Evolutionary conservation across 768 basidiomycete genomes (phyloP), one percentile per base, ranked within the genome.

Genomic region (Pulveroboletus sp.): DNA sequence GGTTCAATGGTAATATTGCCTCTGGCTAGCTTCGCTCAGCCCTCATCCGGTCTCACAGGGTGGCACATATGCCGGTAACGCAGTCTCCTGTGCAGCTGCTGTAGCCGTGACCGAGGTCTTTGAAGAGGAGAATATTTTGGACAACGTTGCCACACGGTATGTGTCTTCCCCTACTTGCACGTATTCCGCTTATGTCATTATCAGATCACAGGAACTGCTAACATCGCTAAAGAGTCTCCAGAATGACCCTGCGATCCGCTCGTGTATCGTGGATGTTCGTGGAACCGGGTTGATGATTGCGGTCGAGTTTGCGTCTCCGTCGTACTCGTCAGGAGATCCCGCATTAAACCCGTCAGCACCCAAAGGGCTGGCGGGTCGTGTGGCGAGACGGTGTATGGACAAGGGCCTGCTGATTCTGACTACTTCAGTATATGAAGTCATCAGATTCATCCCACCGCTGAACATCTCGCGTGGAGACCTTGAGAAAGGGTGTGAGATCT

Each of bases 381-480:
- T 96, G 9, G 78, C 87, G 52, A 81, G 81, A 63, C 82, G 79
- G 60, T 96, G 93, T 67, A 74, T 91, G 53, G 88, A 93, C 64
- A 85, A 89, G 64, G 92, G 89, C 19, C 69, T 97, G 73, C 65
- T 96, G 42, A 80, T 95, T 34, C 73, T 97, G 50, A 95, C 94
- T 12, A 96, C 94, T 22, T 90, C 87, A 43, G 76, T 89, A 22
- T 94, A 88, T 65, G 87, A 94, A 65, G 86, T 86, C 13, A 73
- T 96, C 50, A 76, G 93, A 62, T 96, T 98, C 75, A 97, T 98
- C 60, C 95, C 95, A 5, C 81, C 95, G 14, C 68, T 97, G 59
- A 94, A 91, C 63, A 80, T 95, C 54, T 79, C 77, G 20, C 68
- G 80, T 67, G 79, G 76, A 64, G 91, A 97, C 63, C 70, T 96